phyloP scores from a whole-genome alignment of 2,329 filamentous ascomycete genomes.

The Penicillium sp. region DNA sequence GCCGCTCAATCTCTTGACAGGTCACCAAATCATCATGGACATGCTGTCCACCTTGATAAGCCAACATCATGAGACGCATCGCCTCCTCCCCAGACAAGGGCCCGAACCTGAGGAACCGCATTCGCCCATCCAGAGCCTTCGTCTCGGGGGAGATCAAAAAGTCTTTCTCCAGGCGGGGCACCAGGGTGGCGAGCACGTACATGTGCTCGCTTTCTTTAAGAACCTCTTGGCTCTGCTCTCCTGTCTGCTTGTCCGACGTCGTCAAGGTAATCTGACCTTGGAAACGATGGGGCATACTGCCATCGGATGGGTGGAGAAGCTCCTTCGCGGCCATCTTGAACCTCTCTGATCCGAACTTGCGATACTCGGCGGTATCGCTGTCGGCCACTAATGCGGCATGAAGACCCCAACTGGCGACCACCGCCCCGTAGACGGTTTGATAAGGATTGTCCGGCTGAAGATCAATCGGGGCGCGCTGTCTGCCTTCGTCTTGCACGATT shows the following conservation, averaged over 20 bases:
- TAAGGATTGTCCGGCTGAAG: conserved; percentile 31
- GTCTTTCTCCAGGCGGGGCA: conserved; percentile 77
- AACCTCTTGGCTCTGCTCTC: conserved; percentile 28
- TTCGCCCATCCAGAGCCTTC: conserved; percentile 67
- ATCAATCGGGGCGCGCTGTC: conserved; percentile 41
- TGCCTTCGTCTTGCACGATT: conserved; percentile 47
- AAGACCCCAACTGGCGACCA: conserved; percentile 87
- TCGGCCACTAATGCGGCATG: conserved; percentile 88
- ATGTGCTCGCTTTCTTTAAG: conserved; percentile 59
- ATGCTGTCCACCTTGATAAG: conserved; percentile 61
- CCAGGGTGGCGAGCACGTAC: conserved; percentile 75
- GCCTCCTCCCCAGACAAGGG: conserved; percentile 64
- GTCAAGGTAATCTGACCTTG: conserved; percentile 54
- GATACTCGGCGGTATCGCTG: conserved; percentile 81
- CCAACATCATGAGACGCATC: conserved; percentile 73
- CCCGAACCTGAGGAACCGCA: conserved; percentile 76
- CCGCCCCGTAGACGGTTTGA: conserved; percentile 64
- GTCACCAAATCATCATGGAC: conserved; percentile 59
- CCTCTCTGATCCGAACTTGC: conserved; percentile 72
- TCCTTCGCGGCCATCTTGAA: conserved; percentile 84
- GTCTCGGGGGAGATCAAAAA: conserved; percentile 80
- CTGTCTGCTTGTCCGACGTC: conserved; percentile 25
- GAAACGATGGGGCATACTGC: conserved; percentile 59
- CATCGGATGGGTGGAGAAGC: conserved; percentile 63
- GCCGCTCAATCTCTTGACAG: conserved; percentile 70